A percentile compares a stretch with the other conserved stretches of the same genome.
These are phyloP conservation scores for Ogataea saltuana DNA, from an alignment of 805 yeast genomes.

Conservation along the genomic window DNA sequence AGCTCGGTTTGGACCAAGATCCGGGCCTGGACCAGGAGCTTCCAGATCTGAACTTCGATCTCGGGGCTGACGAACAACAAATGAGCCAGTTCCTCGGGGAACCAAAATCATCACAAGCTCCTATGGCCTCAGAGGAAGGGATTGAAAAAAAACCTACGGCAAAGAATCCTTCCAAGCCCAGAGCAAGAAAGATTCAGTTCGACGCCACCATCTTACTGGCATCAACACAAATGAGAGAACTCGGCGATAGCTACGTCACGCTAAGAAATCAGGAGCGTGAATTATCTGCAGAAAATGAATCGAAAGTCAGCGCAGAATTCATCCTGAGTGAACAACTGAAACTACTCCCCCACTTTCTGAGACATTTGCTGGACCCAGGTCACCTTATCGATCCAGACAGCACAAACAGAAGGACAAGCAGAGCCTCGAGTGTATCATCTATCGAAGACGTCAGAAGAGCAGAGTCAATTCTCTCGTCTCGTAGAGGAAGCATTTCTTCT, in stretches of 20 bases:
- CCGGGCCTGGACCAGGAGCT: conserved; percentile 6
- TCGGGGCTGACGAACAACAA: conserved; percentile 2
- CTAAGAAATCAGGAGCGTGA: conserved; percentile 10
- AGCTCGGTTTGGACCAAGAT: conserved; percentile 7
- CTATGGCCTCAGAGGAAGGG: not conserved
- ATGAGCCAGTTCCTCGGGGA: not conserved
- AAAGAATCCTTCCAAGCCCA: conserved; percentile 3
- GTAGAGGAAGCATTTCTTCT: conserved; percentile 17
- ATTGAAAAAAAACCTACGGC: not conserved
- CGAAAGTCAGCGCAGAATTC: not conserved
- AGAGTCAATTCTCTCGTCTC: conserved; percentile 13
- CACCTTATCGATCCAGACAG: not conserved
- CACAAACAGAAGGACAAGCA: conserved; percentile 11
- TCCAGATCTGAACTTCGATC: conserved; percentile 11
- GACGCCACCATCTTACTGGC: conserved; percentile 21
- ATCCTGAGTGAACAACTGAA: conserved; percentile 7
- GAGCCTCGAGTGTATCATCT: conserved; percentile 30
- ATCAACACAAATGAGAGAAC: conserved; percentile 17
- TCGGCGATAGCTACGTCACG: conserved; percentile 18
- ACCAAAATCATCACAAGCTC: not conserved
- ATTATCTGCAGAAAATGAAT: not conserved
- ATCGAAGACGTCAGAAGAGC: conserved; percentile 32
- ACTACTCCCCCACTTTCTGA: conserved; percentile 13
- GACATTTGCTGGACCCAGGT: conserved; percentile 8
- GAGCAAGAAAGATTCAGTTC: conserved; percentile 12